A percentile compares a stretch with the other conserved stretches of the same genome.
phyloP scores from a whole-genome alignment of 208 protist species.

The Wallacemonas sp. region DNA sequence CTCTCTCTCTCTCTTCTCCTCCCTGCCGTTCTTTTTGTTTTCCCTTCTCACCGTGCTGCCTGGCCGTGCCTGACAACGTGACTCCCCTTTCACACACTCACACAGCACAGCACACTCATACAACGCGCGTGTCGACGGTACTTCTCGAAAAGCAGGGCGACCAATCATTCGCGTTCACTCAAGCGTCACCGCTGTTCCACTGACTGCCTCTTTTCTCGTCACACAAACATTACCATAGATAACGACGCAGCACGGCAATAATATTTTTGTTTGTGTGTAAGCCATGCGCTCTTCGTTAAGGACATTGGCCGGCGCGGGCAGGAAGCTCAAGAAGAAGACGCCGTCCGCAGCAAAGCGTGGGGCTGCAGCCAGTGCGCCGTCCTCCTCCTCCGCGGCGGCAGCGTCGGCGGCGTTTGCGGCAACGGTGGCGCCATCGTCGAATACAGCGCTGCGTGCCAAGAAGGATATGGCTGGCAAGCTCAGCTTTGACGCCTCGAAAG shows the following conservation, averaged over 20 bases:
- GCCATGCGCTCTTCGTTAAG: conserved; percentile 2
- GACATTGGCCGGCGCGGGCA: not conserved
- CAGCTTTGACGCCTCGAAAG: conserved; percentile 75
- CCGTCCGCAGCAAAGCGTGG: not conserved
- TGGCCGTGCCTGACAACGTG: too few relatives aligned
- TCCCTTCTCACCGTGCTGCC: too few relatives aligned
- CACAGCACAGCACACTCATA: not conserved
- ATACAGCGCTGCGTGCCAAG: not conserved
- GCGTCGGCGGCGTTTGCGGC: not conserved
- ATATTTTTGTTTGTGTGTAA: too few relatives aligned
- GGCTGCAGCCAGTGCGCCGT: not conserved
- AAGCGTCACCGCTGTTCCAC: too few relatives aligned
- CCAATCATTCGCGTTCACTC: too few relatives aligned
- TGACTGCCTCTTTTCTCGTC: too few relatives aligned
- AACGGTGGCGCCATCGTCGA: not conserved
- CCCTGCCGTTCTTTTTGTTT: too few relatives aligned
- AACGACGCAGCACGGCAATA: too few relatives aligned
- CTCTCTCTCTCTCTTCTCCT: not conserved
- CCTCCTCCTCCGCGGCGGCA: not conserved
- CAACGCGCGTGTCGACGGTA: too few relatives aligned
- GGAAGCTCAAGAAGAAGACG: not conserved
- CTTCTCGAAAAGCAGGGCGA: too few relatives aligned
- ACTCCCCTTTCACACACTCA: conserved; percentile 3
- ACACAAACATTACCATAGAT: too few relatives aligned
- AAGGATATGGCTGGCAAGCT: conserved; percentile 42